Base-by-base conservation (phyloP, 768 basidiomycete species). In the Termitomyces sp. region DNA sequence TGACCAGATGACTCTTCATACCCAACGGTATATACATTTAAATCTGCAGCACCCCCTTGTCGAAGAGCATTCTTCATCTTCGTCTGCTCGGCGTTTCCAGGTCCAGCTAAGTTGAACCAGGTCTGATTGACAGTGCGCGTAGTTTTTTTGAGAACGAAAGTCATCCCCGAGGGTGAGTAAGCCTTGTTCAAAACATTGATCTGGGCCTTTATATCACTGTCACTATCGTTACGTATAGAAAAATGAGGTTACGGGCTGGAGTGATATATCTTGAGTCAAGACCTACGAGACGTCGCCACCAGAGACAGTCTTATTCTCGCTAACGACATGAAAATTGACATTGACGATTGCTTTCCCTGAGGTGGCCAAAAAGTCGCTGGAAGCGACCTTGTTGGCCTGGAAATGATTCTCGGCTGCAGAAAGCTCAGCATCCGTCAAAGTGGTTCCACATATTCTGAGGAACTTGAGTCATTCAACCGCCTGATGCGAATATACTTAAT, bases 21-120 rank as follows among this genome's bases (percentile, higher is more conserved):
- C 73, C 80, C 80, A 23, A 81, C 79, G 28, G 75, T 75, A 68
- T 83, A 84, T 50, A 82, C 70, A 56, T 82, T 82, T 49, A 83
- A 71, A 43, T 69, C 74, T 12, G 63, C 61, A 1, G 63, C 68
- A 35, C 66, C 70, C 48, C 83, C 81, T 51, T 68, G 42, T 40
- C 79, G 73, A 43, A 82, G 74, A 28, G 71, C 55, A 0, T 43
- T 62, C 73, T 83, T 83, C 80, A 83, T 82, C 7, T 66, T 64
- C 9, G 69, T 77, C 66, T 83, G 80, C 21, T 66, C 59, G 14
- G 67, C 58, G 28, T 57, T 64, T 31, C 53, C 60, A 4, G 75
- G 76, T 5, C 71, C 77, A 49, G 66, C 78, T n/a, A 68, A 67
- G 61, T 71, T 72, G 72, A 79, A 83, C 83, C 81, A 84, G 56